These are phyloP conservation scores for Akanthomyces uredinophilus DNA, from an alignment of 2,329 filamentous ascomycete species.

Conservation along the genomic window DNA sequence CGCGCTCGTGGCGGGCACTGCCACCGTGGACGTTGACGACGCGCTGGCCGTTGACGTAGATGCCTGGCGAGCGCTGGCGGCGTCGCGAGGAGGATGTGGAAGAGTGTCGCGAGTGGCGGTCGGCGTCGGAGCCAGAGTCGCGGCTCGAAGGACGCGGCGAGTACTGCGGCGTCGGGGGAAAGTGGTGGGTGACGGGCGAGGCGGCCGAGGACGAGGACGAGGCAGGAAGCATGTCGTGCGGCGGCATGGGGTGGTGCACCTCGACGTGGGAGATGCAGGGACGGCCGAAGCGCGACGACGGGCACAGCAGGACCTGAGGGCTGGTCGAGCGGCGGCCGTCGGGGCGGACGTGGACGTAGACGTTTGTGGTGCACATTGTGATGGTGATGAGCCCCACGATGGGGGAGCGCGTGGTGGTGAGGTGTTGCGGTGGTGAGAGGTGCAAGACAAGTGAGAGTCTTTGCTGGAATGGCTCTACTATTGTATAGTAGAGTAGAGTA, in stretches of 20 bases:
- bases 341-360: slow-evolving; percentile 43
- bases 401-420: neutral
- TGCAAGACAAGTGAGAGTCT: neutral
- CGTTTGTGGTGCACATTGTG: slow-evolving; percentile 47
- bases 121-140: slow-evolving; percentile 22
- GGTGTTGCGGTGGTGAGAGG: neutral
- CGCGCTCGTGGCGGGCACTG: slow-evolving; percentile 35
- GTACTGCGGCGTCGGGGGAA: slow-evolving; percentile 39
- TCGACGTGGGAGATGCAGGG: slow-evolving; percentile 38
- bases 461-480: neutral
- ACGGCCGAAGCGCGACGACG: slow-evolving; percentile 33
- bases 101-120: neutral
- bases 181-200: slow-evolving; percentile 24
- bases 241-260: slow-evolving; percentile 34
- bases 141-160: slow-evolving; percentile 27
- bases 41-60: slow-evolving; percentile 35
- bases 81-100: slow-evolving; percentile 26
- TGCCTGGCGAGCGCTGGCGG: slow-evolving; percentile 28
- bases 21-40: slow-evolving; percentile 28
- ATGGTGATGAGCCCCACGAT: slow-evolving; percentile 18
- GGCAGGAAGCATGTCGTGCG: slow-evolving; percentile 14
- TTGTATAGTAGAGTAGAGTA: neutral
- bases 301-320: slow-evolving; percentile 35
- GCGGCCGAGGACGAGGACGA: neutral
- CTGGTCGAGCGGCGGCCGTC: slow-evolving; percentile 35